These are phyloP conservation scores for Cordyceps fumosorosea DNA, from an alignment of 2,329 filamentous ascomycete species.

Conservation along the genomic window DNA sequence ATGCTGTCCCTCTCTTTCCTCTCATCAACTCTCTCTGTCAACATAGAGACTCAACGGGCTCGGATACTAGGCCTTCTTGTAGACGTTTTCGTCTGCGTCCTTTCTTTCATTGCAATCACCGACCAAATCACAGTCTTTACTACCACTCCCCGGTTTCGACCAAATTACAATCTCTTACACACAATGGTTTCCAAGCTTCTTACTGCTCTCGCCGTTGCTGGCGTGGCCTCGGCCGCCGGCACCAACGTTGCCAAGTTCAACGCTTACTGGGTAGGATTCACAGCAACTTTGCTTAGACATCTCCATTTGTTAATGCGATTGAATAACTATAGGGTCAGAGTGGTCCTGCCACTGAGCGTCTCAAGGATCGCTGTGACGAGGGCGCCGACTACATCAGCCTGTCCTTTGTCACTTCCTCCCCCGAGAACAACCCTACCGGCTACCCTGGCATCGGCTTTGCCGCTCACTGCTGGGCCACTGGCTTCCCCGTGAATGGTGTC, in stretches of 20 bases:
- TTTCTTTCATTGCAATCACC: constrained; percentile 29
- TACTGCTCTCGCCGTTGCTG: constrained; percentile 21
- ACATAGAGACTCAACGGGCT: constrained; percentile 21
- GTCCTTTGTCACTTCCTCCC: constrained; percentile 31
- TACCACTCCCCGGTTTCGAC: constrained; percentile 22
- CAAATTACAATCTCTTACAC: constrained; percentile 27
- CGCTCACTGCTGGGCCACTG: constrained; percentile 29
- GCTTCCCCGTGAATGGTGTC: constrained; percentile 18
- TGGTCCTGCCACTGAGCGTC: constrained; percentile 20
- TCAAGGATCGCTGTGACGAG: constrained; percentile 30
- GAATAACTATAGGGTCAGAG: constrained; percentile 28
- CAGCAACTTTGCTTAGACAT: neutral
- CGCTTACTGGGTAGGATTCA: constrained; percentile 32
- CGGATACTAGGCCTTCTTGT: constrained; percentile 26
- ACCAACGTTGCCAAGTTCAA: constrained; percentile 22
- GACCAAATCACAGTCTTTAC: constrained; percentile 22
- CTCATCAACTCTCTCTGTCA: constrained; percentile 21
- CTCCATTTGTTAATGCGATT: neutral
- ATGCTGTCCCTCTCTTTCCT: constrained; percentile 11
- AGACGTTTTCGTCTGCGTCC: constrained; percentile 32
- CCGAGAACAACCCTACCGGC: constrained; percentile 27
- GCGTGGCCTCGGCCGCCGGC: constrained; percentile 20
- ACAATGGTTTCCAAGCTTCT: constrained; percentile 11
- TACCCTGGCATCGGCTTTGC: constrained; percentile 36
- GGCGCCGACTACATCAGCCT: constrained; percentile 33